Percentiles rank a stretch among this genome's conserved stretches.
Evolutionary conservation across 2,329 filamentous ascomycete species (phyloP).

Genomic region (Epichloe baconii): DNA sequence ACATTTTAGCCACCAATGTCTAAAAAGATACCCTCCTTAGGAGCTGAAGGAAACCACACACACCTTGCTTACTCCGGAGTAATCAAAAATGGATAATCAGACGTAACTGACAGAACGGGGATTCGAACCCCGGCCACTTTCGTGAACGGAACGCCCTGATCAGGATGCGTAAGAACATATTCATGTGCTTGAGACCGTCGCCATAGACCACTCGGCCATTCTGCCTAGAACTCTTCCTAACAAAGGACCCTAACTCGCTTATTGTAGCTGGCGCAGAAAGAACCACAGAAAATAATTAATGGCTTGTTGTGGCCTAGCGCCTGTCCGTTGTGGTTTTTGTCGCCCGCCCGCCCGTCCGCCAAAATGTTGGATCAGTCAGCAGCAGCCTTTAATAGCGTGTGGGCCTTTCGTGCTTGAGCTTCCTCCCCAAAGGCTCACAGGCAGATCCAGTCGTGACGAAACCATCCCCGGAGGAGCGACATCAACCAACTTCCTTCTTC

Average conservation of each 20-base stretch:
- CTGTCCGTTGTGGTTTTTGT: background rate
- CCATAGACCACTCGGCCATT: slow-evolving; percentile 14
- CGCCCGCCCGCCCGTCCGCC: background rate
- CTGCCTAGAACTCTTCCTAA: slow-evolving; percentile 5
- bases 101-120: slow-evolving; percentile 10
- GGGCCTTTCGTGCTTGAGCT: background rate
- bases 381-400: background rate
- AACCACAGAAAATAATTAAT: background rate
- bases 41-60: no score
- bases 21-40: no score
- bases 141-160: slow-evolving; percentile 13
- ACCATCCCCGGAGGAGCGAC: background rate
- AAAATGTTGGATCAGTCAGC: slow-evolving; percentile 6
- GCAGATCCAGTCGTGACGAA: slow-evolving; percentile 1
- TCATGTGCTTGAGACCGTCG: slow-evolving; percentile 11
- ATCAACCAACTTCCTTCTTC: background rate
- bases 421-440: background rate
- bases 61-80: no score
- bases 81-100: accelerated
- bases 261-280: background rate
- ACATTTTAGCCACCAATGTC: no score
- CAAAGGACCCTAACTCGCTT: background rate
- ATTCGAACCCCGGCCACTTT: slow-evolving; percentile 16
- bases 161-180: slow-evolving; percentile 8
- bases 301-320: background rate